phyloP scores from a whole-genome alignment of 2,329 filamentous ascomycete species.

The Neonectria magnoliae region DNA sequence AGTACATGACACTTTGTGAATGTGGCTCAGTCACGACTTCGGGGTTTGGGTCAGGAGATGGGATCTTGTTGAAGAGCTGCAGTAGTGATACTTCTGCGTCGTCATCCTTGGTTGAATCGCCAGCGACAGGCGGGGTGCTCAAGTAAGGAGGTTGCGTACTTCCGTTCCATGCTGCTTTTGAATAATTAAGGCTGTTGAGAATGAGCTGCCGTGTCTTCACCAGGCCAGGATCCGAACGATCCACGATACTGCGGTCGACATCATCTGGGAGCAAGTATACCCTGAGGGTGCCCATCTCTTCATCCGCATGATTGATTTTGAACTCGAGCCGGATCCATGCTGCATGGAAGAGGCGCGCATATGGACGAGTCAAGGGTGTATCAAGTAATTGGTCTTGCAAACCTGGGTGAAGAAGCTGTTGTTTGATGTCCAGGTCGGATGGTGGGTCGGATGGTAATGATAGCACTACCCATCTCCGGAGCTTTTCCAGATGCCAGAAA shows the following conservation, averaged over 20 bases:
- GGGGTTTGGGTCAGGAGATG: constrained; percentile 71
- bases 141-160: constrained; percentile 10
- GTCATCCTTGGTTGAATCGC: constrained; percentile 39
- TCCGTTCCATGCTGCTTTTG: constrained; percentile 65
- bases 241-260: constrained; percentile 62
- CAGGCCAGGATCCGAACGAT: constrained; percentile 57
- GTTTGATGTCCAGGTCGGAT: not conserved
- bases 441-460: constrained; percentile 28
- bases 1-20: constrained; percentile 62
- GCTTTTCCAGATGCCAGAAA: constrained; percentile 21
- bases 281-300: constrained; percentile 52
- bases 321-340: constrained; percentile 59
- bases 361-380: constrained; percentile 35
- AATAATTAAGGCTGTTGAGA: constrained; percentile 65
- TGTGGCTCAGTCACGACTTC: constrained; percentile 60
- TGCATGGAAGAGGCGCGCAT: constrained; percentile 46
- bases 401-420: constrained; percentile 23
- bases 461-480: constrained; percentile 44
- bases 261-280: constrained; percentile 76
- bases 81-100: constrained; percentile 63
- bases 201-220: constrained; percentile 58
- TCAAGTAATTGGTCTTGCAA: constrained; percentile 46
- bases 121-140: constrained; percentile 17
- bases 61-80: constrained; percentile 77
- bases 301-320: constrained; percentile 31